These are phyloP conservation scores for Tephrocybe sp. DNA, from an alignment of 768 basidiomycete genomes.

Conservation along the genomic window DNA sequence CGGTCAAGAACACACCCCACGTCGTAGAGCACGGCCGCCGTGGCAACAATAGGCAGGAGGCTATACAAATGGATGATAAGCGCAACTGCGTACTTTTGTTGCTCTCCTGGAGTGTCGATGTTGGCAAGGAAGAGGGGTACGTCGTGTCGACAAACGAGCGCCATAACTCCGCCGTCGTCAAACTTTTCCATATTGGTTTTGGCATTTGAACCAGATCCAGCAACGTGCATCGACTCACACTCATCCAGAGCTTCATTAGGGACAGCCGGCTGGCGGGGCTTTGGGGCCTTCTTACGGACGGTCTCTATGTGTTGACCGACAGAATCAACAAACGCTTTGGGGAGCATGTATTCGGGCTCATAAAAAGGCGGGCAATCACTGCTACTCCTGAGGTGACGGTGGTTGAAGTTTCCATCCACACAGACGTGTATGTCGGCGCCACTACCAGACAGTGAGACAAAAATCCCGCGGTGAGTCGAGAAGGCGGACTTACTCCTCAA, in stretches of 20 bases:
- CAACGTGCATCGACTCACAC: slow-evolving; percentile 31
- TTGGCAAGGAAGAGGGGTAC: slow-evolving; percentile 35
- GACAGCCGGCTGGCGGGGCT: slow-evolving; percentile 4
- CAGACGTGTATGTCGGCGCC: slow-evolving; percentile 4
- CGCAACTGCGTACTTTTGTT: slow-evolving; percentile 36
- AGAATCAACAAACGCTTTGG: too few species aligned
- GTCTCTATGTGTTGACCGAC: slow-evolving; percentile 4
- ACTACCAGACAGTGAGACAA: slow-evolving; percentile 4
- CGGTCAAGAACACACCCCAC: slow-evolving; percentile 31
- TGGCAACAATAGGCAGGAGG: slow-evolving; percentile 26
- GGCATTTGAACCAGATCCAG: slow-evolving; percentile 23
- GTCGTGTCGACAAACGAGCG: slow-evolving; percentile 35
- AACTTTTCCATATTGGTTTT: slow-evolving; percentile 20
- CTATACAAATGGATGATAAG: slow-evolving; percentile 28
- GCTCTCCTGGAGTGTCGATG: slow-evolving; percentile 36
- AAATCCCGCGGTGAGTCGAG: slow-evolving; percentile 27
- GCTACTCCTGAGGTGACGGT: slow-evolving; percentile 27
- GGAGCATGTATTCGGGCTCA: slow-evolving; percentile 29
- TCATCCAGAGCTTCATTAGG: slow-evolving; percentile 33
- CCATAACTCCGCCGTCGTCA: slow-evolving; percentile 35
- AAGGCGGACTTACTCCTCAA: neutral
- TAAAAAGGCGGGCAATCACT: slow-evolving; percentile 28
- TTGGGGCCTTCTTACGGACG: slow-evolving; percentile 16
- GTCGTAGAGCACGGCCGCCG: slow-evolving; percentile 28
- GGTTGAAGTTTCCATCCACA: slow-evolving; percentile 38